Conservation (phyloP, 2,329 filamentous ascomycete species). For the Fusarium sp. region DNA sequence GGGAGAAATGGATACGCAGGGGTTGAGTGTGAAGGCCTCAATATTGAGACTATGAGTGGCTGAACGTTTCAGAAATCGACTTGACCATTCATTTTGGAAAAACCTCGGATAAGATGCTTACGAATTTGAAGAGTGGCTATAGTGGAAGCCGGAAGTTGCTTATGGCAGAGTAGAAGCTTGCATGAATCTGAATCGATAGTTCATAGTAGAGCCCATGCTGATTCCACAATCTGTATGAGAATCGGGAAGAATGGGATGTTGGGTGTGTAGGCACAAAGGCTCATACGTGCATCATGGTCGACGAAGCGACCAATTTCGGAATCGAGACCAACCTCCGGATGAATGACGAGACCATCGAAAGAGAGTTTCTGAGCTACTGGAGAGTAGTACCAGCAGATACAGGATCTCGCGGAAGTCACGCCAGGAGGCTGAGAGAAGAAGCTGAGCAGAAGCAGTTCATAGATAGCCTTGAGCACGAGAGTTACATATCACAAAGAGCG, state of each 20-base stretch:
- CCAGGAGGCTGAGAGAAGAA: accelerated
- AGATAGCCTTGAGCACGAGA: accelerated
- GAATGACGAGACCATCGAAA: no score
- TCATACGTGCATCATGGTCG: accelerated
- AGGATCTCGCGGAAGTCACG: accelerated
- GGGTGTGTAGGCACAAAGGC: background rate
- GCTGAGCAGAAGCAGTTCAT: accelerated
- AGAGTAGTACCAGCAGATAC: accelerated
- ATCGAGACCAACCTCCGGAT: background rate
- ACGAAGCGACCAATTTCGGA: background rate
- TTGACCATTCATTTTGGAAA: accelerated
- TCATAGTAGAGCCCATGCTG: accelerated
- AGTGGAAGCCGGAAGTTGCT: background rate
- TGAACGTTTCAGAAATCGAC: background rate
- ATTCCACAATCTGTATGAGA: background rate
- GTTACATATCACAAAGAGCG: background rate
- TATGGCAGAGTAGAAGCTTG: no score
- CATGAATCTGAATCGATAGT: background rate
- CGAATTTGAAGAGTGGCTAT: no score
- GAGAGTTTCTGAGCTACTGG: accelerated
- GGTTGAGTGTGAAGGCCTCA: background rate
- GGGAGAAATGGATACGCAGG: background rate
- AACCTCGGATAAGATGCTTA: accelerated
- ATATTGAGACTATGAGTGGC: background rate
- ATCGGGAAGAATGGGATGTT: accelerated